phyloP scores from a whole-genome alignment of 179 eudicot species.

The Vitellaria paradoxa region DNA sequence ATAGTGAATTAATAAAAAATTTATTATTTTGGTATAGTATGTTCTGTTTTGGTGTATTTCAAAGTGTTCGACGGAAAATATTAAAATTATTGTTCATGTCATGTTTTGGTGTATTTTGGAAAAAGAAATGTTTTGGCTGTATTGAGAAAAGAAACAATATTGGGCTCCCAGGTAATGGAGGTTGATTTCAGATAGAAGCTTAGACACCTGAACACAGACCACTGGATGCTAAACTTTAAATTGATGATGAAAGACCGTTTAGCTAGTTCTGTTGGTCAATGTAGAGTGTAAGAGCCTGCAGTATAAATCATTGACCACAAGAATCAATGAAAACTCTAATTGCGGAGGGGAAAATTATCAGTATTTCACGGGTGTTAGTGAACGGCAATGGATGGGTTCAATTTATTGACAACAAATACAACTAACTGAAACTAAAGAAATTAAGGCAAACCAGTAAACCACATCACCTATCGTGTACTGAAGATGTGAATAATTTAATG shows the following conservation, averaged over 20 bases:
- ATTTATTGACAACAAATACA: background rate
- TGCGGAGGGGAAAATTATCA: constrained; percentile 1
- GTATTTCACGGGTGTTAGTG: background rate
- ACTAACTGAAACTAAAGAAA: background rate
- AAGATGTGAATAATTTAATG: background rate
- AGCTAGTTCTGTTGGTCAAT: background rate
- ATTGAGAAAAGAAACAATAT: too few relatives aligned
- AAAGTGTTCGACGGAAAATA: too few relatives aligned
- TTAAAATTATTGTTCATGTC: too few relatives aligned
- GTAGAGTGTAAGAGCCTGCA: background rate
- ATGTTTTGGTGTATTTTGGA: too few relatives aligned
- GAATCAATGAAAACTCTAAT: background rate
- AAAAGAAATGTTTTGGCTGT: too few relatives aligned
- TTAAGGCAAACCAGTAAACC: background rate
- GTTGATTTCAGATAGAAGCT: background rate
- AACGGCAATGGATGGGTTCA: background rate
- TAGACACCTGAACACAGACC: background rate
- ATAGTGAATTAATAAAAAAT: too few relatives aligned
- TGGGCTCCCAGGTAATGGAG: background rate
- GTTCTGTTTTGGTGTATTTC: too few relatives aligned
- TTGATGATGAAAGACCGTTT: background rate
- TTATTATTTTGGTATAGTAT: too few relatives aligned
- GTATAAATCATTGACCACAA: background rate
- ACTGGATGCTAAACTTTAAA: background rate
- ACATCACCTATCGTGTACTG: background rate